Evolutionary conservation across 768 basidiomycete species (phyloP).

Genomic region (Suillus ampliporus): DNA sequence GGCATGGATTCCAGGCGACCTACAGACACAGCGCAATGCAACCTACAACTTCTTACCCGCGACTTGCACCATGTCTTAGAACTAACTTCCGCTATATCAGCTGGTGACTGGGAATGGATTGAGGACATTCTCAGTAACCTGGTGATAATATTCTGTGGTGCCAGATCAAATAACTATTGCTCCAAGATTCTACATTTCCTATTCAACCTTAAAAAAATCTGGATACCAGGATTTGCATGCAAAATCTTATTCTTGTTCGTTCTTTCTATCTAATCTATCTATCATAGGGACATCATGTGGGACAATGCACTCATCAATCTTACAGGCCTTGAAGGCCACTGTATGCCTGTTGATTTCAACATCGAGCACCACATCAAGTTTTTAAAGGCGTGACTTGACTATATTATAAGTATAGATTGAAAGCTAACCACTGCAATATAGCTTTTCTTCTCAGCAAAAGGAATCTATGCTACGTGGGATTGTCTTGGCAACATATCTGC

Average conservation of each 20-base stretch:
- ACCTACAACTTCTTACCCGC: slow-evolving; percentile 30
- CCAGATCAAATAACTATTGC: slow-evolving; percentile 26
- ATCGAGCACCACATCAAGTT: slow-evolving; percentile 44
- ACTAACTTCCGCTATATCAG: slow-evolving; percentile 30
- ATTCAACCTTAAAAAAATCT: slow-evolving; percentile 33
- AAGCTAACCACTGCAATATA: slow-evolving; percentile 14
- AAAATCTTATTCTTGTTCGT: slow-evolving; percentile 11
- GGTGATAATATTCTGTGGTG: slow-evolving; percentile 24
- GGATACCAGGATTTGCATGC: slow-evolving; percentile 40
- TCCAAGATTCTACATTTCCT: slow-evolving; percentile 25
- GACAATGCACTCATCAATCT: slow-evolving; percentile 43
- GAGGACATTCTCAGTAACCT: slow-evolving; percentile 33
- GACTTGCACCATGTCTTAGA: slow-evolving; percentile 40
- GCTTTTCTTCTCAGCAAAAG: slow-evolving; percentile 37
- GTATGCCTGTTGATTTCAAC: slow-evolving; percentile 43
- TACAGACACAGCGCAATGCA: slow-evolving; percentile 28
- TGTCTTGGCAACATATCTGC: slow-evolving; percentile 39
- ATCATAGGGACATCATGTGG: slow-evolving; percentile 40
- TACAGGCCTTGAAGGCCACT: slow-evolving; percentile 37
- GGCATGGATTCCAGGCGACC: too few species aligned
- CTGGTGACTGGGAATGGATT: slow-evolving; percentile 40
- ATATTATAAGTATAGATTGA: neutral
- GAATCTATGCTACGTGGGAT: slow-evolving; percentile 39
- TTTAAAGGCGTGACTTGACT: slow-evolving; percentile 40
- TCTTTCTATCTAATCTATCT: too few species aligned